These are phyloP conservation scores for Umbellularia californica DNA, from an alignment of 164 flowering plant genomes.

Conservation along the genomic window DNA sequence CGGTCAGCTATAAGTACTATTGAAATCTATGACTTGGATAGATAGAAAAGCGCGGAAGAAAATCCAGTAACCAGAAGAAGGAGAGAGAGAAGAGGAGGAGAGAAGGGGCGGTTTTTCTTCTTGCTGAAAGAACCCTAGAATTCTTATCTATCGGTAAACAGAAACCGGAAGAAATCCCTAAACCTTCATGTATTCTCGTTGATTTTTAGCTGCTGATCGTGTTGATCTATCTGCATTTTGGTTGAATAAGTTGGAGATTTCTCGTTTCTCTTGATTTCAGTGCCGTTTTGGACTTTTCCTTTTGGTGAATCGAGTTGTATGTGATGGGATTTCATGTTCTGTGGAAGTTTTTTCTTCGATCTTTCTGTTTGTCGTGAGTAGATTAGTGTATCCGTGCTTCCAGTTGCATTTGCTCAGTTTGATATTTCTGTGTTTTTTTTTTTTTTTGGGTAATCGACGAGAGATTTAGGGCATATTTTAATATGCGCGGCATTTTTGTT, in stretches of 20 bases:
- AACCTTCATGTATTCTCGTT: neutral
- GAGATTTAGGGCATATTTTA: no score
- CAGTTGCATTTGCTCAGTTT: no score
- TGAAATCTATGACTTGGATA: neutral
- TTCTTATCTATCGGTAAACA: neutral
- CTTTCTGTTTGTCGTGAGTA: neutral
- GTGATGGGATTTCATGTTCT: neutral
- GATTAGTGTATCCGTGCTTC: neutral
- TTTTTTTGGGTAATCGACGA: no score
- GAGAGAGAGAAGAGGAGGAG: neutral
- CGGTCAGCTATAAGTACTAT: neutral
- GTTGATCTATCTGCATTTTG: neutral
- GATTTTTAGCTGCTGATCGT: neutral
- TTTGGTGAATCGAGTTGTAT: neutral
- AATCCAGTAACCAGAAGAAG: neutral
- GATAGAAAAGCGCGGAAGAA: neutral
- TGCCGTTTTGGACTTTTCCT: neutral
- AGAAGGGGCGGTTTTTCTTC: neutral
- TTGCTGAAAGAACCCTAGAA: neutral
- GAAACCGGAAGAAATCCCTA: neutral
- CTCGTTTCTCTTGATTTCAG: neutral
- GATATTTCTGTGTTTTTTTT: no score
- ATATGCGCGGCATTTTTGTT: neutral
- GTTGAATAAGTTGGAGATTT: neutral
- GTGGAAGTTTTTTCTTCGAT: neutral